Evolutionary conservation across 345 rosid species (phyloP), one percentile per base, ranked within the genome.

Genomic region (Eucalyptus cladocalyx): DNA sequence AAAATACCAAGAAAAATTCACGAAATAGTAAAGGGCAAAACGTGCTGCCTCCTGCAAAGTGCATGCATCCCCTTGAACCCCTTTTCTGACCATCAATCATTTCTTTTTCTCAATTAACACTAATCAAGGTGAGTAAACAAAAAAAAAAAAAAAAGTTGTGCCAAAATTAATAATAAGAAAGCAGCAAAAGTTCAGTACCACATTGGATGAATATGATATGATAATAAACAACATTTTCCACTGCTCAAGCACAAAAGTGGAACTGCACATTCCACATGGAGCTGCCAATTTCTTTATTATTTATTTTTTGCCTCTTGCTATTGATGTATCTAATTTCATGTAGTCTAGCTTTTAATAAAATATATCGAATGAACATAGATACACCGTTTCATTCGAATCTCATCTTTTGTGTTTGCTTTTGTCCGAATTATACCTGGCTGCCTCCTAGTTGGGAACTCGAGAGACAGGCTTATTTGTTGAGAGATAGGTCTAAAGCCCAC

Each of bases 401-500:
- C 85, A 6, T 76, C 16, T 76, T 76, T 40, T 40, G 85, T 87
- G 26, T 87, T 51, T 58, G 62, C 32, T 54, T 28, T 87, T 87
- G 89, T 45, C 87, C 48, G 32, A 80, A 80, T 89, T 76, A 58
- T 89, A 67, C 89, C 90, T 87, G 90, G 69, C 87, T 87, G 91
- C 91, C 60, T 80, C 91, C 88, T 30, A 87, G 89, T 87, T 87
- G 89, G 91, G 91, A 80, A 89, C 87, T 87, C 34, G 88, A 45
- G 88, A 48, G 89, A 87, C 89, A 87, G 87, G 69, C 85, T 53
- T 13, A 30, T 12, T 86, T 45, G n/a, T 30, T 37, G 28, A 28
- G 40, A 37, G 85, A 21, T 2, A 10, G 83, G 85, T 40, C 47
- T 76, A 40, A 76, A 76, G 85, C 85, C 85, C 14, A 32, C 47